Evolutionary conservation across 805 yeast species (phyloP).

Genomic region (Candida nemodendra): DNA sequence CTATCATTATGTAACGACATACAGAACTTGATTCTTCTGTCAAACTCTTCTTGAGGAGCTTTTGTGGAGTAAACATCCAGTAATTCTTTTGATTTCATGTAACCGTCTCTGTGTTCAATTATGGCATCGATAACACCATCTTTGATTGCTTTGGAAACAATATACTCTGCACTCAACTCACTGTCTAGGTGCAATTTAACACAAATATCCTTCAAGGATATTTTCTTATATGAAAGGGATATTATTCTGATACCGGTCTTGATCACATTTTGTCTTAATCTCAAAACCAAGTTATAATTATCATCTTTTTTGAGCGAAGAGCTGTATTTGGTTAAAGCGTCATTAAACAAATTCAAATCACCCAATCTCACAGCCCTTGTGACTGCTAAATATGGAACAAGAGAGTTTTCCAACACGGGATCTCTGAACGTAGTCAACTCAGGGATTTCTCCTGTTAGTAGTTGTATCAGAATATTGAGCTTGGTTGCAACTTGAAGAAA

Average conservation of each 20-base stretch:
- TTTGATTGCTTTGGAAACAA: constrained; percentile 93
- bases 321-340: constrained; percentile 64
- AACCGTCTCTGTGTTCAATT: constrained; percentile 87
- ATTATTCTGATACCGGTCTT: constrained; percentile 96
- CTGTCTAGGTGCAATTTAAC: constrained; percentile 87
- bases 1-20: constrained; percentile 86
- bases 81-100: constrained; percentile 85
- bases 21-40: constrained; percentile 92
- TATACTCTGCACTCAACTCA: constrained; percentile 95
- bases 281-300: constrained; percentile 76
- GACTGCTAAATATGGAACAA: constrained; percentile 80
- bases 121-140: constrained; percentile 97
- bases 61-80: constrained; percentile 83
- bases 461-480: constrained; percentile 81
- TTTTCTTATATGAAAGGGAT: constrained; percentile 84
- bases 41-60: constrained; percentile 83
- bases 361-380: constrained; percentile 92
- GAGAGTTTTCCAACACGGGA: constrained; percentile 52
- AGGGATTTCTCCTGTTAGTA: constrained; percentile 96
- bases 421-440: constrained; percentile 80
- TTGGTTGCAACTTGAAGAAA: constrained; percentile 89
- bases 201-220: constrained; percentile 91
- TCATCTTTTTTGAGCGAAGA: constrained; percentile 67
- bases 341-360: constrained; percentile 77
- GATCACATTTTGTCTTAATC: constrained; percentile 94